phyloP scores from a whole-genome alignment of 495 filamentous ascomycete species.

The Oidiodendron maius region DNA sequence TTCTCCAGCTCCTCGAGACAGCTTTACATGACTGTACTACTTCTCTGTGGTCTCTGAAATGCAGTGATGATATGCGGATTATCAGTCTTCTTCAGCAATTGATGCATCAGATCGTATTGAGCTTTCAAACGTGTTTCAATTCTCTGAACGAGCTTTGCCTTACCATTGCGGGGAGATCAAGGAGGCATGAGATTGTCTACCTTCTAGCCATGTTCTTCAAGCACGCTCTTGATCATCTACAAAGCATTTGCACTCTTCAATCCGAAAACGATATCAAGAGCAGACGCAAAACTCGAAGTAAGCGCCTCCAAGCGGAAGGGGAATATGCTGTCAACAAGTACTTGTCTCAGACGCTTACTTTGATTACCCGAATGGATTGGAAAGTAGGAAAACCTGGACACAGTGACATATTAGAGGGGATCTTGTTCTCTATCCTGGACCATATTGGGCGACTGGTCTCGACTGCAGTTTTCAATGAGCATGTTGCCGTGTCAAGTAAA shows the following conservation, averaged over 20 bases:
- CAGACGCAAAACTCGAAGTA: background rate
- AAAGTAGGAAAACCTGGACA: conserved; percentile 9
- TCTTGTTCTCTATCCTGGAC: conserved; percentile 15
- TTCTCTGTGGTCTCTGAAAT: conserved; percentile 5
- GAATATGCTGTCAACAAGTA: conserved; percentile 18
- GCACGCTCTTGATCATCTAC: conserved; percentile 28
- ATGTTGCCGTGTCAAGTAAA: conserved; percentile 21
- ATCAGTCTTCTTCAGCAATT: conserved; percentile 11
- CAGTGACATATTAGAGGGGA: conserved; percentile 19
- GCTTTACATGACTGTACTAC: conserved; percentile 8
- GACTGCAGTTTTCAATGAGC: conserved; percentile 20
- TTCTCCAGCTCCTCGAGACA: conserved; percentile 9
- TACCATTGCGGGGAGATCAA: conserved; percentile 12
- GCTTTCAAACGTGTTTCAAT: conserved; percentile 13
- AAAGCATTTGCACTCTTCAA: conserved; percentile 24
- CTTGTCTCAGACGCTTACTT: conserved; percentile 4
- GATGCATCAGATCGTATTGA: conserved; percentile 12
- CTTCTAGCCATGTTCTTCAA: conserved; percentile 37
- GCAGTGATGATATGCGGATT: conserved; percentile 2
- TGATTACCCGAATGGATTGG: conserved; percentile 14
- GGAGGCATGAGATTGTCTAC: conserved; percentile 29
- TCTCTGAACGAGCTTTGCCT: conserved; percentile 29
- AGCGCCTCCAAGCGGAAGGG: conserved; percentile 7
- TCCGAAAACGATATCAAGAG: conserved; percentile 7
- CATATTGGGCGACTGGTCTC: conserved; percentile 17